Conservation (phyloP, 495 filamentous ascomycete species). For the Penicillium silybi region DNA sequence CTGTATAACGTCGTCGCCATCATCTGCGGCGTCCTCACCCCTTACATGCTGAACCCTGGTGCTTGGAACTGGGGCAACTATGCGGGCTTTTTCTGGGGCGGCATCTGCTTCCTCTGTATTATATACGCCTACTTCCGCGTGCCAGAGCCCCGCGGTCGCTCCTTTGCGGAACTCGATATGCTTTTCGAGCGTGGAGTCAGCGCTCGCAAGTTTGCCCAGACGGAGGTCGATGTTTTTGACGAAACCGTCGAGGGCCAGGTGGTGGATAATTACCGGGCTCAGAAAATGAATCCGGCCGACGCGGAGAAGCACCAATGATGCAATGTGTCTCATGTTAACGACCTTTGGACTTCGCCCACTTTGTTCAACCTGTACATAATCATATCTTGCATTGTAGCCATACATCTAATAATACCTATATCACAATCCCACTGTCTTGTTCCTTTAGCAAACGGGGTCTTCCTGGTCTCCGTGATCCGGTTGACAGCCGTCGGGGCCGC, state of each 20-base stretch:
- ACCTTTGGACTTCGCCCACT: slow-evolving; percentile 1
- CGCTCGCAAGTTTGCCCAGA: slow-evolving; percentile 64
- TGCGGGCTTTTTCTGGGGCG: slow-evolving; percentile 81
- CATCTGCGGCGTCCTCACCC: slow-evolving; percentile 64
- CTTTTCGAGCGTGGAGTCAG: slow-evolving; percentile 63
- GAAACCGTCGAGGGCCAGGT: slow-evolving; percentile 52
- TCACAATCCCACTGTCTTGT: background rate
- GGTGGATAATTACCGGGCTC: slow-evolving; percentile 43
- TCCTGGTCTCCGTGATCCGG: slow-evolving; percentile 4
- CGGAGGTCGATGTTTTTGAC: slow-evolving; percentile 63
- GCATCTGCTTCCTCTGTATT: slow-evolving; percentile 67
- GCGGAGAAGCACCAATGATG: slow-evolving; percentile 30
- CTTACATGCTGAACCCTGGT: slow-evolving; percentile 70
- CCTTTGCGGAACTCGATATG: slow-evolving; percentile 71
- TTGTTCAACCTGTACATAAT: slow-evolving; percentile 20
- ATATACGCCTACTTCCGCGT: slow-evolving; percentile 73
- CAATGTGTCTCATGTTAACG: slow-evolving; percentile 16
- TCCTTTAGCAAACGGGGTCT: too few relatives aligned
- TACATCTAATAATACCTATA: background rate
- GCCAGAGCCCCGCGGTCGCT: slow-evolving; percentile 65
- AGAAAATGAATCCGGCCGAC: slow-evolving; percentile 25
- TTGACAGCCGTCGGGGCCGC: slow-evolving; percentile 51
- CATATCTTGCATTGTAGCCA: background rate
- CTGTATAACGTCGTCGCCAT: slow-evolving; percentile 71
- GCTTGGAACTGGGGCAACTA: slow-evolving; percentile 75